Evolutionary conservation across 768 basidiomycete species (phyloP).

Genomic region (Hebeloma cylindrosporum): DNA sequence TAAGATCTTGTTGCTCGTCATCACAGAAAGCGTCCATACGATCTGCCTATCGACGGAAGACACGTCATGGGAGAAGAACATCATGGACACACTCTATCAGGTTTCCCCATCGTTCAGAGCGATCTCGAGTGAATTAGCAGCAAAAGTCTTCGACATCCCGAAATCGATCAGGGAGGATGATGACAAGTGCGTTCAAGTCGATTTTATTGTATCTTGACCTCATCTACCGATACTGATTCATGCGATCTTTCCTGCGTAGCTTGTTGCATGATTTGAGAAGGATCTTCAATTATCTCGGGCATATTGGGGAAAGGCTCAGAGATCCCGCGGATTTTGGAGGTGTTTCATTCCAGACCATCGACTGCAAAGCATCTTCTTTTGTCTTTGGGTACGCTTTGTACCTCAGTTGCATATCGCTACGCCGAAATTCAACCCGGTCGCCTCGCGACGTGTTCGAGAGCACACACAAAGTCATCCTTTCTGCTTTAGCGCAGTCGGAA

Average conservation of each 20-base stretch:
- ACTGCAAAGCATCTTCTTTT: slow-evolving; percentile 25
- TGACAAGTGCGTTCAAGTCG: slow-evolving; percentile 14
- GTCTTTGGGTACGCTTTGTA: slow-evolving; percentile 33
- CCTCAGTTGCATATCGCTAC: slow-evolving; percentile 29
- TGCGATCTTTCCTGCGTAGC: slow-evolving; percentile 4
- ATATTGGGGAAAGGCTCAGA: slow-evolving; percentile 25
- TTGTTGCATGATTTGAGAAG: slow-evolving; percentile 15
- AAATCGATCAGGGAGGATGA: slow-evolving; percentile 15
- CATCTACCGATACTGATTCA: slow-evolving; percentile 1
- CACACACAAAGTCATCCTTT: slow-evolving; percentile 28
- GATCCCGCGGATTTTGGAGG: slow-evolving; percentile 21
- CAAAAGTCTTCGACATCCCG: slow-evolving; percentile 33
- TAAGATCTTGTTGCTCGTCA: slow-evolving; percentile 31
- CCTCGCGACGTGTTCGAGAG: slow-evolving; percentile 22
- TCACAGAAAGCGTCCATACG: slow-evolving; percentile 34
- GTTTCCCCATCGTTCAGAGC: slow-evolving; percentile 36
- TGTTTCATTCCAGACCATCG: slow-evolving; percentile 23
- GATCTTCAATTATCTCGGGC: slow-evolving; percentile 25
- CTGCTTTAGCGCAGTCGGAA: slow-evolving; percentile 25
- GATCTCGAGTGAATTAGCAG: slow-evolving; percentile 33
- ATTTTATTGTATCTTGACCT: background rate
- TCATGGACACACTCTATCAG: slow-evolving; percentile 30
- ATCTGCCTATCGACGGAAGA: slow-evolving; percentile 32
- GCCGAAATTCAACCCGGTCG: slow-evolving; percentile 23
- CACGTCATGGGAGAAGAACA: slow-evolving; percentile 34